Conservation (phyloP, 129 eudicot genomes). For the Lactuca sativa region DNA sequence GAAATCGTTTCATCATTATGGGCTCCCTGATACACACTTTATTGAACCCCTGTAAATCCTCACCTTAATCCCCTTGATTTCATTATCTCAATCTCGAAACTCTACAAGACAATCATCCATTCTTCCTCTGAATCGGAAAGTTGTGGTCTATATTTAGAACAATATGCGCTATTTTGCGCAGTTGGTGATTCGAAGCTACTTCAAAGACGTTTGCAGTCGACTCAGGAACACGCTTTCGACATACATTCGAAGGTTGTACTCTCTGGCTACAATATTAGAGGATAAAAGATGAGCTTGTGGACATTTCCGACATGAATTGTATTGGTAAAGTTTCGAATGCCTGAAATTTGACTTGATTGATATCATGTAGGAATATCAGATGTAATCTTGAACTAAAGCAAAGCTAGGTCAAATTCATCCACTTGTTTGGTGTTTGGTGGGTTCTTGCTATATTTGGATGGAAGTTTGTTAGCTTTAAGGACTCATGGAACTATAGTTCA, state of each 20-base stretch:
- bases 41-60: slow-evolving; percentile 53
- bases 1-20: slow-evolving; percentile 38
- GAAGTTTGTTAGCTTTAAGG: no score
- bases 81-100: slow-evolving; percentile 39
- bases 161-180: slow-evolving; percentile 47
- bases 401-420: no score
- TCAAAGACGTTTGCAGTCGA: slow-evolving; percentile 46
- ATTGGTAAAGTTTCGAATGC: slow-evolving; percentile 65
- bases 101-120: slow-evolving; percentile 34
- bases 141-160: slow-evolving; percentile 46
- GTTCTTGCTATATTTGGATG: no score
- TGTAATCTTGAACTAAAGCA: no score
- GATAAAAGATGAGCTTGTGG: slow-evolving; percentile 66
- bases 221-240: slow-evolving; percentile 29
- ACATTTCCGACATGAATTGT: slow-evolving; percentile 51
- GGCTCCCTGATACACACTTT: slow-evolving; percentile 39
- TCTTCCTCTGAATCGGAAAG: slow-evolving; percentile 7
- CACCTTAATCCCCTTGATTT: slow-evolving; percentile 43
- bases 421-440: no score
- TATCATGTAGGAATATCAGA: no score
- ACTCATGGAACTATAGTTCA: no score
- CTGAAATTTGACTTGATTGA: slow-evolving; percentile 13
- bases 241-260: slow-evolving; percentile 52
- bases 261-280: slow-evolving; percentile 60
- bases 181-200: slow-evolving; percentile 55